Evolutionary conservation across 306 rosid genomes (phyloP).

Genomic region (Lathyrus oleraceus): DNA sequence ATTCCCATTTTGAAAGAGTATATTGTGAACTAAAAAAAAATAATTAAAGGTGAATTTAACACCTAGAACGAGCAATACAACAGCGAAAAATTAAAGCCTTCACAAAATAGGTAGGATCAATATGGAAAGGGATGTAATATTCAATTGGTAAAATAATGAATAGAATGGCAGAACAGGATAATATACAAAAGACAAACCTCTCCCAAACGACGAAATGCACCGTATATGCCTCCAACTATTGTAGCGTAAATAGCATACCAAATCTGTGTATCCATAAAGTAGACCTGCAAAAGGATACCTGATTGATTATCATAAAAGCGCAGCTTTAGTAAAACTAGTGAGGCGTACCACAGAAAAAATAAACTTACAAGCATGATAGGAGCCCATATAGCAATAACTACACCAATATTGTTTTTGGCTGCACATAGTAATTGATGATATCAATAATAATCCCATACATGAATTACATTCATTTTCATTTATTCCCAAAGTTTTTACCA

Average conservation of each 20-base stretch:
- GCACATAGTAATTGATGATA: constrained; percentile 49
- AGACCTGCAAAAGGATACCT: constrained; percentile 58
- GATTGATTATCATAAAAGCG: constrained; percentile 19
- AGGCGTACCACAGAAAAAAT: constrained; percentile 27
- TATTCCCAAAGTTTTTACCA: constrained; percentile 52
- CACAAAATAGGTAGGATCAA: neutral
- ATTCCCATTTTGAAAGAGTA: constrained; percentile 1
- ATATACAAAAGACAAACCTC: constrained; percentile 66
- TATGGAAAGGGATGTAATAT: neutral
- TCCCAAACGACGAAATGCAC: constrained; percentile 95
- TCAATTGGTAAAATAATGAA: constrained; percentile 2
- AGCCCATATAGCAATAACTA: constrained; percentile 87
- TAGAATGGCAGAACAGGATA: neutral
- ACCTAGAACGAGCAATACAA: neutral
- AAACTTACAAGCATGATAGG: constrained; percentile 86
- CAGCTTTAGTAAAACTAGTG: constrained; percentile 23
- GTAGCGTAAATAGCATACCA: constrained; percentile 99
- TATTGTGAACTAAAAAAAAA: constrained; percentile 9
- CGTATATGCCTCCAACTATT: constrained; percentile 86
- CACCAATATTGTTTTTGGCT: constrained; percentile 85
- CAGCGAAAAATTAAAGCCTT: neutral
- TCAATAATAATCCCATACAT: constrained; percentile 26
- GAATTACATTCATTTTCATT: constrained; percentile 30
- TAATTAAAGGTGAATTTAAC: constrained; percentile 5
- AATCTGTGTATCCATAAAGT: constrained; percentile 98